Evolutionary conservation across 495 filamentous ascomycete genomes (phyloP).

Genomic region (Xylaria longipes): DNA sequence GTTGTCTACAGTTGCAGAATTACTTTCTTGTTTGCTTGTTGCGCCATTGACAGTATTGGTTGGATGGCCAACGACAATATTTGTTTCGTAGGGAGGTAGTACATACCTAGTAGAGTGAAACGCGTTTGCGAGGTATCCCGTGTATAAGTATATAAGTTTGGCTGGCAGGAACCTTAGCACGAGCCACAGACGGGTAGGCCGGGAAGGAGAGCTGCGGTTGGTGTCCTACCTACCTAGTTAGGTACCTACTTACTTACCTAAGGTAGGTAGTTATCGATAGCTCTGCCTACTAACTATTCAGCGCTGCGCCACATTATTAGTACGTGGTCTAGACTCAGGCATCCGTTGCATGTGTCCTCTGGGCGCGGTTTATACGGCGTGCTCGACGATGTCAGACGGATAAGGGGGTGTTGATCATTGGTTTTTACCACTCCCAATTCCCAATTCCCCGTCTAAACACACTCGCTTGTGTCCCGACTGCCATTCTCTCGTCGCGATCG

Average conservation of each 20-base stretch:
- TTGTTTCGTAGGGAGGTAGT: too few relatives aligned
- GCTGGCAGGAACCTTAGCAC: too few relatives aligned
- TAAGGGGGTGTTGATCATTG: neutral
- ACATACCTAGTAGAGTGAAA: too few relatives aligned
- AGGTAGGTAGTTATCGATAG: too few relatives aligned
- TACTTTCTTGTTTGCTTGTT: neutral
- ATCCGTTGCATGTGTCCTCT: neutral
- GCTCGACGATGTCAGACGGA: conserved; percentile 3
- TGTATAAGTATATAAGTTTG: too few relatives aligned
- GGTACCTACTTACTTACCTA: too few relatives aligned
- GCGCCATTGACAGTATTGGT: neutral
- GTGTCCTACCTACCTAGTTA: too few relatives aligned
- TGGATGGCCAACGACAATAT: too few relatives aligned
- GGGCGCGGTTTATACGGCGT: neutral
- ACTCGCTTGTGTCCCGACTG: neutral
- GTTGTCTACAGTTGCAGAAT: neutral
- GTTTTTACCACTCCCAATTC: neutral
- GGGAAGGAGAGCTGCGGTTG: neutral
- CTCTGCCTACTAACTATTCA: too few relatives aligned
- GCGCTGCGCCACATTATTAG: neutral
- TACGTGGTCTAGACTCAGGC: neutral
- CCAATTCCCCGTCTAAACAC: neutral
- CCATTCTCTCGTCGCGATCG: neutral
- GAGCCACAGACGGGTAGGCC: neutral
- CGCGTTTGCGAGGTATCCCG: too few relatives aligned